Evolutionary conservation across 2,329 filamentous ascomycete species (phyloP), one percentile per base, ranked within the genome.

Genomic region (Endothia cerciana): DNA sequence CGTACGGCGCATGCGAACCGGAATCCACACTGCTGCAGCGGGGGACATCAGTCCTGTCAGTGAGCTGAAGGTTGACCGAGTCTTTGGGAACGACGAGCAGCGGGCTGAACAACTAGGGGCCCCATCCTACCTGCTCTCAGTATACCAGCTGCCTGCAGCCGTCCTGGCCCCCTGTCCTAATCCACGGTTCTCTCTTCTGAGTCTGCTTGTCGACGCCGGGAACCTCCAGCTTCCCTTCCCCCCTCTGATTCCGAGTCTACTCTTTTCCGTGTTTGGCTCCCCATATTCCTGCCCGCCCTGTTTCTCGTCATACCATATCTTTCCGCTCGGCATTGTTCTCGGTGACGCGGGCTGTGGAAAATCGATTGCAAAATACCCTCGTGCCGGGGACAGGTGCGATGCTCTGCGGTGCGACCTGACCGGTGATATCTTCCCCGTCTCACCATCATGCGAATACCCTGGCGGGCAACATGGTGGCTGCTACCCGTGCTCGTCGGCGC

Each of bases 401-500:
- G 57, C 4, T 59, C 25, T 59, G 57, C 57, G 15, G 57, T 43
- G 38, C 57, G 30, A 43, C 38, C 38, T 59, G n/a, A 45, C 8
- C 10, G 38, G 47, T 51, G 25, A 4, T 51, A 17, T 25, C 47
- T 49, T 17, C 41, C n/a, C n/a, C 33, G 36, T 28, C 28, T 59
- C 57, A 45, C n/a, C 36, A 59, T 22, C 38, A 59, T 59, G 57
- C 57, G 57, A 30, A 59, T 59, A 43, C 38, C 15, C 38, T 11
- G 22, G 22, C 57, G 15, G 40, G 22, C 40, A 38, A 25, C 25
- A 59, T 59, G 57, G 51, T 15, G 17, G 7, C 51, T 55, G 51
- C 30, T 55, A 25, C 28, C 51, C 6, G 17, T 55, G 15, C 30
- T 36, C 51, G 15, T 11, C 1, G 28, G 15, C 19, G 30, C 51